Evolutionary conservation across 2,329 filamentous ascomycete species (phyloP), one percentile per base, ranked within the genome.

Genomic region (Bisporella sp.): DNA sequence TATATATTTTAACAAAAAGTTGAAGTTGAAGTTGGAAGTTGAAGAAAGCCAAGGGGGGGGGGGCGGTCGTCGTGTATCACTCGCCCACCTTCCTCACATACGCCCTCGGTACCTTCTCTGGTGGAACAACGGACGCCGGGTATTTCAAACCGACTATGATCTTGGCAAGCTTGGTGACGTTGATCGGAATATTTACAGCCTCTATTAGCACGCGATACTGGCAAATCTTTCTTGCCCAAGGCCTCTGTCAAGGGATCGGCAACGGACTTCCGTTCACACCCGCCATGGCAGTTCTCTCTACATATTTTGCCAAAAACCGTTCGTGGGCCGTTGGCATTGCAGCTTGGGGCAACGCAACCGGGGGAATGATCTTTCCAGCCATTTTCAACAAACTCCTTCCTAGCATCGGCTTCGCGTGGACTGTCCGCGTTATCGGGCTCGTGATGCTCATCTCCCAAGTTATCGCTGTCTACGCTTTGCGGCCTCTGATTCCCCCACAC

Each of bases 361-460:
- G 67, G 8, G 71, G 71, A 1, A 61, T 75, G 4, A 56, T 76
- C 5, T 71, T 71, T 50, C 69, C 72, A 1, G 58, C 67, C 21
- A 64, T 74, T 11, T 62, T 71, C 4, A 64, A 69, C 30, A 57
- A 63, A 37, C 55, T 73, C 5, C 49, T 72, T 3, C 62, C 63
- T 2, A 52, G 49, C 9, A 62, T 73, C 35, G 71, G 70, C 4
- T 74, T 73, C 54, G 59, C 54, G 2, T 72, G 69, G 69, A 67
- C 72, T 0, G 62, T 73, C 21, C 63, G 71, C 8, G 62, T 68
- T 6, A 62, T 77, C 32, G 73, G 68, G 1, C 72, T 76, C 52
- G 61, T 76, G 28, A 64, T 68, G 29, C 57, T 74, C 12, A 63
- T 57, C 12, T 60, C 51, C 35, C 61, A 66, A 30, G 54, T 63